phyloP scores from a whole-genome alignment of 2,329 filamentous ascomycete genomes.

The Colletotrichum orbiculare region DNA sequence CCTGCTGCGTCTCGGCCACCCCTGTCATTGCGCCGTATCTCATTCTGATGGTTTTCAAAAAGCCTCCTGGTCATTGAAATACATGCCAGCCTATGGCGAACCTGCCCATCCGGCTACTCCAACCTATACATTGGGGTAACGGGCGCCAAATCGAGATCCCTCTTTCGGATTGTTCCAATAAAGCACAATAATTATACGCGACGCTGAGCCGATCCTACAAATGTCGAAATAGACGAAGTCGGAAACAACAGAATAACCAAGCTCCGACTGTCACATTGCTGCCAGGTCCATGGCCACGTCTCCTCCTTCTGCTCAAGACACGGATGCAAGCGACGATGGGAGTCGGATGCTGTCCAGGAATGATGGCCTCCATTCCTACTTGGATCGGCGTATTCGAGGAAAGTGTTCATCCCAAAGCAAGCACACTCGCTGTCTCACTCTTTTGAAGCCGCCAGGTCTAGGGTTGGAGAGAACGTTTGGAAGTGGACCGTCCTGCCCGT shows the following conservation, averaged over 20 bases:
- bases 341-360: neutral
- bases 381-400: neutral
- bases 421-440: conserved; percentile 9
- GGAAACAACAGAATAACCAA: too few species aligned
- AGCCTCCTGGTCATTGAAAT: conserved; percentile 7
- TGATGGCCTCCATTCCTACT: conserved; percentile 13
- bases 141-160: conserved; percentile 20
- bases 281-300: neutral
- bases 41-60: conserved; percentile 6
- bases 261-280: conserved; percentile 1
- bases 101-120: neutral
- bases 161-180: conserved; percentile 2
- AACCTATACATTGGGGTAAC: neutral
- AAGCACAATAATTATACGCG: neutral
- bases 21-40: conserved; percentile 16
- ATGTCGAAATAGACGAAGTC: neutral
- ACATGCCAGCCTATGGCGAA: neutral
- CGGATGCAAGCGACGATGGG: conserved; percentile 7
- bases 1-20: conserved; percentile 13
- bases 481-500: neutral
- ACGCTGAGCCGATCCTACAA: conserved; percentile 4
- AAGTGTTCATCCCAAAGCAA: conserved; percentile 25
- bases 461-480: conserved; percentile 1
- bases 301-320: conserved; percentile 8
- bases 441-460: neutral